Conservation (phyloP, 441 rosid genomes). For the Biscutella auriculata region DNA sequence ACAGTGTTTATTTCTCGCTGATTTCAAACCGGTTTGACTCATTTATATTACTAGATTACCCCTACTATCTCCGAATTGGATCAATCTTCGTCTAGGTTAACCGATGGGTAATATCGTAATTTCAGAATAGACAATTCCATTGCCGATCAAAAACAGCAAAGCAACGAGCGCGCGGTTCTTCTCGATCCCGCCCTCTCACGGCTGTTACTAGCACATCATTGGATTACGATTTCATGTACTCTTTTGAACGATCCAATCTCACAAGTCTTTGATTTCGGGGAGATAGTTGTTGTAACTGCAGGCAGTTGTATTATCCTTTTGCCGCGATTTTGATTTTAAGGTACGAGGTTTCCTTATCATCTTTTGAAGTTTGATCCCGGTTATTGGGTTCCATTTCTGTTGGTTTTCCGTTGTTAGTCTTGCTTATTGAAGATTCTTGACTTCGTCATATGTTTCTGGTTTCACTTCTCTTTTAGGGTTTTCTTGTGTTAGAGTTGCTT, state of each 20-base stretch:
- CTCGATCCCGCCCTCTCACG: slow-evolving; percentile 49
- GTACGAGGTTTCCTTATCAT: slow-evolving; percentile 16
- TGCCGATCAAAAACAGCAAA: slow-evolving; percentile 88
- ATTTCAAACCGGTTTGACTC: slow-evolving; percentile 39
- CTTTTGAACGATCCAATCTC: slow-evolving; percentile 22
- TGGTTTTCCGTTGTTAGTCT: neutral
- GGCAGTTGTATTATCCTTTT: neutral
- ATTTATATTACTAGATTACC: slow-evolving; percentile 30
- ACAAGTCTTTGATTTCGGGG: neutral
- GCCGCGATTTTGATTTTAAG: slow-evolving; percentile 19
- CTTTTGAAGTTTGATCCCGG: slow-evolving; percentile 25
- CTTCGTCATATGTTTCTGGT: slow-evolving; percentile 17
- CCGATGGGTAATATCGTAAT: slow-evolving; percentile 40
- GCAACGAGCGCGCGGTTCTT: slow-evolving; percentile 32
- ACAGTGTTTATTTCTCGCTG: no score
- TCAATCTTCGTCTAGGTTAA: neutral
- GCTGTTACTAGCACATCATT: slow-evolving; percentile 41
- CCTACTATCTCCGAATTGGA: slow-evolving; percentile 1
- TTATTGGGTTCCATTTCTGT: slow-evolving; percentile 24
- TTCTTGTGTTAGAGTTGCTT: slow-evolving; percentile 2
- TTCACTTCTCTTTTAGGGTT: slow-evolving; percentile 29
- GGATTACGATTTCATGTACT: slow-evolving; percentile 33
- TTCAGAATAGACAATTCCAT: slow-evolving; percentile 26
- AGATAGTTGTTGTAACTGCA: neutral
- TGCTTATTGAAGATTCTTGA: slow-evolving; percentile 23